phyloP scores from a whole-genome alignment of 1,139 yeast genomes.

The Meyerozyma guilliermondii region DNA sequence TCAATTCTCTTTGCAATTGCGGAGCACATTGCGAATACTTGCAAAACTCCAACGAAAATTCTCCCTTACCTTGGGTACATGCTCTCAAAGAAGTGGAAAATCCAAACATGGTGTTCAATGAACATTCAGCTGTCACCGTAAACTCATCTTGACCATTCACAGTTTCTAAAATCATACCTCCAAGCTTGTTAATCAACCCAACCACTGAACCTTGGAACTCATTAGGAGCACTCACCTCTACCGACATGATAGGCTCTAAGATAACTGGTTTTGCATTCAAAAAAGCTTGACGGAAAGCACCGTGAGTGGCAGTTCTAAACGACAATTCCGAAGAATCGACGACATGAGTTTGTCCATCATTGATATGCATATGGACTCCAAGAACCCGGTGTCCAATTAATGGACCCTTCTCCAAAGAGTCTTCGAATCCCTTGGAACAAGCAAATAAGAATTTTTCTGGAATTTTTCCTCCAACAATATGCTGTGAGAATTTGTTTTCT shows the following conservation, averaged over 20 bases:
- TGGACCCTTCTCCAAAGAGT: slow-evolving; percentile 94
- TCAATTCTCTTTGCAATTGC: slow-evolving; percentile 84
- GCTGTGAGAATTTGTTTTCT: slow-evolving; percentile 73
- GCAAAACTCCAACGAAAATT: slow-evolving; percentile 90
- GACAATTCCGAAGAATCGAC: slow-evolving; percentile 97
- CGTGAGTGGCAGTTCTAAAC: slow-evolving; percentile 86
- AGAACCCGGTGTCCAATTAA: slow-evolving; percentile 89
- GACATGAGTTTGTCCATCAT: slow-evolving; percentile 96
- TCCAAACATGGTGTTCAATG: slow-evolving; percentile 93
- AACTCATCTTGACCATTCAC: slow-evolving; percentile 94
- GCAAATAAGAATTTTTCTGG: slow-evolving; percentile 93
- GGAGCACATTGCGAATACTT: slow-evolving; percentile 89
- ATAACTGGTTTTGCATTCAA: slow-evolving; percentile 79
- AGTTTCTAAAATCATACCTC: slow-evolving; percentile 90
- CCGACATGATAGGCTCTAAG: slow-evolving; percentile 94
- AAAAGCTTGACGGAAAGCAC: slow-evolving; percentile 92
- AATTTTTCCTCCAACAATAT: slow-evolving; percentile 94
- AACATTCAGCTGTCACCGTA: slow-evolving; percentile 89
- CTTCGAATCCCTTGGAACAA: slow-evolving; percentile 94
- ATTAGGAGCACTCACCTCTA: slow-evolving; percentile 87
- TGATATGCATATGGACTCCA: slow-evolving; percentile 88
- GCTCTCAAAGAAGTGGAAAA: slow-evolving; percentile 95
- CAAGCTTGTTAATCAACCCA: slow-evolving; percentile 85
- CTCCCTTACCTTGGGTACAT: slow-evolving; percentile 98
- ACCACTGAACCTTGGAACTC: slow-evolving; percentile 95